phyloP scores from a whole-genome alignment of 306 rosid species.

The Canavalia ensiformis region DNA sequence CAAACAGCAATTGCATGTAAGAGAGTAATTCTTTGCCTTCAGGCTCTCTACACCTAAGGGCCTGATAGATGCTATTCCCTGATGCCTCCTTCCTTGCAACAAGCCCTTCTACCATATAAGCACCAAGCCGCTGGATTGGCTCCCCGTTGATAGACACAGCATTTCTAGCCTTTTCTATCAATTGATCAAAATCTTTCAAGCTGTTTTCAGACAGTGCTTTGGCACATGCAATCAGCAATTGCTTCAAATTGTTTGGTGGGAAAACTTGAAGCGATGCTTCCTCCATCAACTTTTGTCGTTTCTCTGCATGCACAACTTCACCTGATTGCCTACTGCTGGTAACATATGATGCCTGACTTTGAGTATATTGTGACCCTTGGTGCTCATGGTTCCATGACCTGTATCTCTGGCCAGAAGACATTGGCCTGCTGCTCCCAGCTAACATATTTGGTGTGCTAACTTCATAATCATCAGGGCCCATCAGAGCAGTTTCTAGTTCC shows the following conservation, averaged over 20 bases:
- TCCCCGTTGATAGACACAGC: constrained; percentile 85
- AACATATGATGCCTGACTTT: constrained; percentile 56
- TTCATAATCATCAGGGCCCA: constrained; percentile 80
- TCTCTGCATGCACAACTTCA: constrained; percentile 58
- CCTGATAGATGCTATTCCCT: constrained; percentile 79
- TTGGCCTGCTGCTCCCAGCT: constrained; percentile 53
- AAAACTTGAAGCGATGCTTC: constrained; percentile 58
- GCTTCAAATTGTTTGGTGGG: constrained; percentile 64
- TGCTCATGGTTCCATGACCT: constrained; percentile 63
- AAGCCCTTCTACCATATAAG: constrained; percentile 95
- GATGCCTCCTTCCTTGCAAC: constrained; percentile 89
- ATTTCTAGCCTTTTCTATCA: constrained; percentile 68
- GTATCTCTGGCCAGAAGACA: constrained; percentile 53
- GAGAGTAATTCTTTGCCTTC: constrained; percentile 85
- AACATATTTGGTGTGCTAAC: constrained; percentile 53
- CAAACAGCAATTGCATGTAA: constrained; percentile 87
- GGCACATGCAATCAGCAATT: constrained; percentile 85
- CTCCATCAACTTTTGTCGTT: constrained; percentile 70
- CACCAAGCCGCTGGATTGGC: constrained; percentile 93
- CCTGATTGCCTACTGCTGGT: constrained; percentile 52
- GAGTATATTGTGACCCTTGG: constrained; percentile 53
- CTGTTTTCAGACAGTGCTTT: constrained; percentile 71
- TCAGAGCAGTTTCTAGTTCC: constrained; percentile 82
- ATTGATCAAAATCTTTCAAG: constrained; percentile 58
- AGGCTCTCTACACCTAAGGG: constrained; percentile 88